phyloP scores from a whole-genome alignment of 768 basidiomycete species.

The Suillus brevipes region DNA sequence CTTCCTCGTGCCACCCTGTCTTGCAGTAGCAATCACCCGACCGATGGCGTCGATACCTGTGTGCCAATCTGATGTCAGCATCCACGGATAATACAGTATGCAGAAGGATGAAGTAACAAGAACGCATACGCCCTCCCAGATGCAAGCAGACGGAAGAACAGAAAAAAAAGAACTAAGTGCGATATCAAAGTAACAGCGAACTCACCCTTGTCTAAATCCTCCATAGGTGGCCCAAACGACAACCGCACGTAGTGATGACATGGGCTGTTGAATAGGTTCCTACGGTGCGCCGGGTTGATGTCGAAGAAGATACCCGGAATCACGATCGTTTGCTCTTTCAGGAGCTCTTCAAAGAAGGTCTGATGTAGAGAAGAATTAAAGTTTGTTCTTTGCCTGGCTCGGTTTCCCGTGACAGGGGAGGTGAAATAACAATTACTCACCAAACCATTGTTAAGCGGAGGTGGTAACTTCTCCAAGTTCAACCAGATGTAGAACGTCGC shows the following conservation, averaged over 20 bases:
- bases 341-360: constrained; percentile 93
- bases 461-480: constrained; percentile 74
- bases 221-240: constrained; percentile 81
- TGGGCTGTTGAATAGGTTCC: constrained; percentile 87
- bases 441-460: constrained; percentile 86
- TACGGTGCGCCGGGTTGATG: constrained; percentile 73
- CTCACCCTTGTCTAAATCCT: constrained; percentile 74
- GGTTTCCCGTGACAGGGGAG: background rate
- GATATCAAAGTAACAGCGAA: constrained; percentile 2
- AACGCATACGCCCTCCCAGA: background rate
- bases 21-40: constrained; percentile 70
- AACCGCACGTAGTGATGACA: constrained; percentile 89
- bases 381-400: background rate
- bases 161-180: background rate
- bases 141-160: background rate
- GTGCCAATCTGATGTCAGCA: constrained; percentile 4
- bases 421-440: constrained; percentile 38
- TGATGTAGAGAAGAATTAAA: constrained; percentile 22
- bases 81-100: background rate
- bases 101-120: background rate
- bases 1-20: constrained; percentile 53
- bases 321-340: constrained; percentile 89
- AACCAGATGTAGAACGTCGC: constrained; percentile 97
- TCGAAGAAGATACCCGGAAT: constrained; percentile 93
- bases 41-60: constrained; percentile 84